These are phyloP conservation scores for Tilletia caries DNA, from an alignment of 1,284 basidiomycete species.

Conservation along the genomic window DNA sequence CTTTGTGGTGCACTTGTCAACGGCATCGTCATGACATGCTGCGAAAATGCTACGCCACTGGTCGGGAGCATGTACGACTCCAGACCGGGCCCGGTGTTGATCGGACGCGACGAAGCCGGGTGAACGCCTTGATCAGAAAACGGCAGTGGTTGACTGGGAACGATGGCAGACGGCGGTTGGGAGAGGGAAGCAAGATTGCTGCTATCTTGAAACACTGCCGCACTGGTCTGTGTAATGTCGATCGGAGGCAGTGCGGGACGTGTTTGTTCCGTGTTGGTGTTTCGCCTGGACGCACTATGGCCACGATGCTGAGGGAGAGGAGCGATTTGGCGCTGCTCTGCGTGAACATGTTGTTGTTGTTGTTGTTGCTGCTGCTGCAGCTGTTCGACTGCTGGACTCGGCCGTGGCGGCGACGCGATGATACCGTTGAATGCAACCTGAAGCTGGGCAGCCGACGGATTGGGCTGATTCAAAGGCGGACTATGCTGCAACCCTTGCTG, in stretches of 20 bases:
- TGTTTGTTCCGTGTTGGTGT: background rate
- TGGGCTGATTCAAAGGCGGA: too few species aligned
- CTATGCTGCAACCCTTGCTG: too few species aligned
- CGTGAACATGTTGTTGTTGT: background rate
- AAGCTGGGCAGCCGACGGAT: too few species aligned
- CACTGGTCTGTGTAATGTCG: background rate
- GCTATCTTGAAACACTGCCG: too few species aligned
- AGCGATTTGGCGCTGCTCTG: conserved; percentile 6
- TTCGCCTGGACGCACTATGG: background rate
- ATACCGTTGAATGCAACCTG: background rate
- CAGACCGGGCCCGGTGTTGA: background rate
- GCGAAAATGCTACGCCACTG: background rate
- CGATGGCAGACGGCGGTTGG: background rate
- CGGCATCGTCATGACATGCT: background rate
- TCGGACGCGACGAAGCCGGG: too few species aligned
- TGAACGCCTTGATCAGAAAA: background rate
- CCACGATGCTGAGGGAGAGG: conserved; percentile 3
- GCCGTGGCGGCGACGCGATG: background rate
- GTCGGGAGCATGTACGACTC: background rate
- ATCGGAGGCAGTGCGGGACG: background rate
- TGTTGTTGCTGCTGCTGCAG: conserved; percentile 4
- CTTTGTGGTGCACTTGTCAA: background rate
- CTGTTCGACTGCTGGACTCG: background rate
- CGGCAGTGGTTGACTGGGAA: background rate
- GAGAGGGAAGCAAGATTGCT: background rate